Evolutionary conservation across 2,329 filamentous ascomycete genomes (phyloP).

Genomic region (Ascochyta clinopodiicola): DNA sequence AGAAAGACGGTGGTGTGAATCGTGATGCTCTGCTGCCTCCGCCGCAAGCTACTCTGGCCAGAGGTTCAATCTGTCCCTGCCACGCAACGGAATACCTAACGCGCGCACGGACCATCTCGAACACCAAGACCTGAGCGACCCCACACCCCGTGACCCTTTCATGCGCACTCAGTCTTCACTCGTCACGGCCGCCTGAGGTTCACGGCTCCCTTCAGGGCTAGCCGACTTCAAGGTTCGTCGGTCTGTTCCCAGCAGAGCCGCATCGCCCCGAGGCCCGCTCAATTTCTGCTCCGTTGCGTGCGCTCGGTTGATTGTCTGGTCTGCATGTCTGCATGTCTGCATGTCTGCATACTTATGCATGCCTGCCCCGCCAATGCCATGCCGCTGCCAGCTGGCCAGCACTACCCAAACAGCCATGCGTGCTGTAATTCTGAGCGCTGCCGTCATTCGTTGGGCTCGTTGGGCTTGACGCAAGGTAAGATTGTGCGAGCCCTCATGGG

Average conservation of each 20-base stretch:
- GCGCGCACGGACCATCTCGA: constrained; percentile 5
- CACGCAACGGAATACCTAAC: constrained; percentile 33
- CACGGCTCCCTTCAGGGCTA: background rate
- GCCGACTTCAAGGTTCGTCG: constrained; percentile 7
- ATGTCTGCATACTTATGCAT: constrained; percentile 28
- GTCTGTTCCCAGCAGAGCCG: constrained; percentile 28
- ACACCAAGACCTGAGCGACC: constrained; percentile 11
- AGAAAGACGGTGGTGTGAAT: constrained; percentile 30
- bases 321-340: constrained; percentile 29
- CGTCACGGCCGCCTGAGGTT: too few species aligned
- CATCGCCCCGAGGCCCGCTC: constrained; percentile 28
- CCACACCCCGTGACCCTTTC: constrained; percentile 26
- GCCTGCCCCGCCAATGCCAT: constrained; percentile 42
- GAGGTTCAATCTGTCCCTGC: constrained; percentile 44
- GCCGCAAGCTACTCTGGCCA: constrained; percentile 39
- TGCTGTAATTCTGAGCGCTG: constrained; percentile 41
- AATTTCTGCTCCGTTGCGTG: constrained; percentile 33
- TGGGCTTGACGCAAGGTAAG: constrained; percentile 45
- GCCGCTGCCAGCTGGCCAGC: constrained; percentile 46
- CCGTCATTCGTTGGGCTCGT: constrained; percentile 39
- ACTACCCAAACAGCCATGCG: constrained; percentile 40
- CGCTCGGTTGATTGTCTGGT: constrained; percentile 25
- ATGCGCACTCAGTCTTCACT: background rate
- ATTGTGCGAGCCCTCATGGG: constrained; percentile 44
- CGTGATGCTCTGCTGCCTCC: constrained; percentile 35